Percentiles rank a stretch among this genome's conserved stretches.
Conservation (phyloP, 1,284 basidiomycete species). For the Anthracocystis panici-leucophaei region DNA sequence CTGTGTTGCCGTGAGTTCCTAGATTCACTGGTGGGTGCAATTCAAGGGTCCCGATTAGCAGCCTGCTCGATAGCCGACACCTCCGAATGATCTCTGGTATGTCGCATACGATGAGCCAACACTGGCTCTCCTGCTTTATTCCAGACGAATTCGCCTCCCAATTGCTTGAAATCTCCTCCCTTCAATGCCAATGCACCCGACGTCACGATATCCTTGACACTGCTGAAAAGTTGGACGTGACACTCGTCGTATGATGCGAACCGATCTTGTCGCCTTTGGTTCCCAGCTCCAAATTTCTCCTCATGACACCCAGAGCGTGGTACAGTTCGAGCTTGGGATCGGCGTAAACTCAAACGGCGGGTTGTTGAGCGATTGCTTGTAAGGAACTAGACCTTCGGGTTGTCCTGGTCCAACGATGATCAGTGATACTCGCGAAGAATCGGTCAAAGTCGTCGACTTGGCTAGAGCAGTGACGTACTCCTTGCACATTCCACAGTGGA, state of each 20-base stretch:
- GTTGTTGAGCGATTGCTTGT: conserved; percentile 14
- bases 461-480: conserved; percentile 29
- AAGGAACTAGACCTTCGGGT: conserved; percentile 19
- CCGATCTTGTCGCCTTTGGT: conserved; percentile 25
- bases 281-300: conserved; percentile 29
- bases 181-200: conserved; percentile 29
- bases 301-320: conserved; percentile 43
- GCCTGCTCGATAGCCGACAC: conserved; percentile 26
- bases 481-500: conserved; percentile 58
- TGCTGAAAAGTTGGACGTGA: conserved; percentile 15
- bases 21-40: neutral
- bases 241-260: conserved; percentile 26
- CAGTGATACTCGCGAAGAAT: conserved; percentile 13
- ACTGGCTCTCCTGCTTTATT: conserved; percentile 16
- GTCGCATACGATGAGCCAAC: conserved; percentile 46
- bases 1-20: neutral
- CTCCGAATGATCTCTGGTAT: conserved; percentile 47
- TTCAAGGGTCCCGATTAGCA: neutral
- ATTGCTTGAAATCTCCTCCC: conserved; percentile 51
- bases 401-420: conserved; percentile 49
- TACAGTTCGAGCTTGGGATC: conserved; percentile 41
- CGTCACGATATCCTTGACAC: conserved; percentile 28
- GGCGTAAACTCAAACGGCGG: conserved; percentile 35
- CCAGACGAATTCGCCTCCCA: conserved; percentile 49
- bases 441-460: conserved; percentile 24